These are phyloP conservation scores for Rhipidocladum racemiflorum DNA, from an alignment of 176 grass and related monocot genomes.

Conservation along the genomic window DNA sequence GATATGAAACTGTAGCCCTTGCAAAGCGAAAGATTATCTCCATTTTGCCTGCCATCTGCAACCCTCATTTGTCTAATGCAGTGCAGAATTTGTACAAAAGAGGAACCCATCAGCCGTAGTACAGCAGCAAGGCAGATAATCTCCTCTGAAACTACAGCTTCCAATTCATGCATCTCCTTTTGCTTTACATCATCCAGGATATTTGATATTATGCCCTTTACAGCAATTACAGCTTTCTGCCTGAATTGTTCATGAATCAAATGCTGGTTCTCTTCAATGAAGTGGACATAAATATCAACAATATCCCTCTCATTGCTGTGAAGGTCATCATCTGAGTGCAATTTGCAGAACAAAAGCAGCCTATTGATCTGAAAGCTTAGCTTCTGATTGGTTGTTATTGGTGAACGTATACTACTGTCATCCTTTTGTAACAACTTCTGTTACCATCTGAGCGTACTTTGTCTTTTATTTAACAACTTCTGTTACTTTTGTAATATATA, in stretches of 20 bases:
- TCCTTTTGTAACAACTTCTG: no score
- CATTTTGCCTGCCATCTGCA: background rate
- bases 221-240: constrained; percentile 5
- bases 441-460: no score
- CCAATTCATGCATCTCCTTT: background rate
- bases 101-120: constrained; percentile 37
- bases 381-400: constrained; percentile 32
- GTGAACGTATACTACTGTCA: no score
- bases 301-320: constrained; percentile 11
- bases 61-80: background rate
- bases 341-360: constrained; percentile 41
- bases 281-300: background rate
- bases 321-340: constrained; percentile 13
- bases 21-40: background rate
- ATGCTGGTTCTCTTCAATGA: constrained; percentile 45
- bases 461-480: no score
- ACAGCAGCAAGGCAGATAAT: constrained; percentile 46
- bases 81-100: constrained; percentile 28
- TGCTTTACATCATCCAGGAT: constrained; percentile 22
- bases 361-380: constrained; percentile 23
- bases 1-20: background rate
- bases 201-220: constrained; percentile 34
- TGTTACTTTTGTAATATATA: no score
- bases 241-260: constrained; percentile 43
- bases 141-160: constrained; percentile 30